phyloP scores from a whole-genome alignment of 129 eudicot species.

The Pittosporum tobira region DNA sequence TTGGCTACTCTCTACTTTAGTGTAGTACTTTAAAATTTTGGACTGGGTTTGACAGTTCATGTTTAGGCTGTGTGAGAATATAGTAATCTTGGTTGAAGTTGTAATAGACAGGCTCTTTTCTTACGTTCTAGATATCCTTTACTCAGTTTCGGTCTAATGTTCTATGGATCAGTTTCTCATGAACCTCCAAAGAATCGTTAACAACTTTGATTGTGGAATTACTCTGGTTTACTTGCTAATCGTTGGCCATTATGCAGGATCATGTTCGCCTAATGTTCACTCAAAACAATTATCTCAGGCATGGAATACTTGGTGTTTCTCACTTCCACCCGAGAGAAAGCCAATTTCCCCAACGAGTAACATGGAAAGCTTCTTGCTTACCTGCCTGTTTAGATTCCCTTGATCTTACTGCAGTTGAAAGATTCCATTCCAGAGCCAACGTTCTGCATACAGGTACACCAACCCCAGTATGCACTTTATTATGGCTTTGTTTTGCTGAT shows the following conservation, averaged over 20 bases:
- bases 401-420: slow-evolving; percentile 27
- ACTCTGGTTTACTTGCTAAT: not conserved
- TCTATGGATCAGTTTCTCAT: too few species aligned
- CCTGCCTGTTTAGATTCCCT: slow-evolving; percentile 23
- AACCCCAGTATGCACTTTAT: slow-evolving; percentile 5
- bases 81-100: too few species aligned
- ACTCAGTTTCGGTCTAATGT: not conserved
- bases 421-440: slow-evolving; percentile 23
- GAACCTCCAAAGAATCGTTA: too few species aligned
- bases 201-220: not conserved
- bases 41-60: too few species aligned
- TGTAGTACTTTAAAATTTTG: too few species aligned
- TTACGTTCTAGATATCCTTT: too few species aligned
- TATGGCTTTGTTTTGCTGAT: not conserved
- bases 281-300: slow-evolving; percentile 34
- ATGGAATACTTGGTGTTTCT: slow-evolving; percentile 27
- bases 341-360: slow-evolving; percentile 15
- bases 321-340: slow-evolving; percentile 24
- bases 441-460: slow-evolving; percentile 32
- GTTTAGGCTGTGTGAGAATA: too few species aligned
- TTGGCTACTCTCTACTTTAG: too few species aligned
- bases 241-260: slow-evolving; percentile 22
- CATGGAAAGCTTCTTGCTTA: slow-evolving; percentile 22
- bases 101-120: too few species aligned
- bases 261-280: slow-evolving; percentile 31